Evolutionary conservation across 306 rosid species (phyloP).

Genomic region (Prosopis cineraria): DNA sequence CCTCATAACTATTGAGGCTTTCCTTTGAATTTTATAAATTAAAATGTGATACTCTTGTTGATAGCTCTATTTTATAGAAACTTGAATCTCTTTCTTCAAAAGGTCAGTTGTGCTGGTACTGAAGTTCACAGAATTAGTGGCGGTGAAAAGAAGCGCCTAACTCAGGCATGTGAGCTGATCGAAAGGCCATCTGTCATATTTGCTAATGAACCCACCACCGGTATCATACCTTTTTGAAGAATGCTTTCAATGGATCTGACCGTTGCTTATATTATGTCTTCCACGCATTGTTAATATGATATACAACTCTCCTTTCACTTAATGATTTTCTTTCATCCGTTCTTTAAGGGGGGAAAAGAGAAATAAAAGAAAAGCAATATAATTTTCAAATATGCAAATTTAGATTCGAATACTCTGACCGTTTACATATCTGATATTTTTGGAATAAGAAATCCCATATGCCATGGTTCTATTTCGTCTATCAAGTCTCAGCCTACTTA

Average conservation of each 20-base stretch:
- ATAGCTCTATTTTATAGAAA: conserved; percentile 17
- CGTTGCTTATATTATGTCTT: background rate
- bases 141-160: conserved; percentile 92
- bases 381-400: conserved; percentile 10
- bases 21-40: conserved; percentile 25
- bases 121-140: conserved; percentile 90
- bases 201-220: conserved; percentile 97
- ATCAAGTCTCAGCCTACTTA: background rate
- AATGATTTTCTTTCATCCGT: background rate
- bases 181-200: conserved; percentile 92
- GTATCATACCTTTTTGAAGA: conserved; percentile 41
- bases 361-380: background rate
- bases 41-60: conserved; percentile 18
- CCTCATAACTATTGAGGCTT: conserved; percentile 29
- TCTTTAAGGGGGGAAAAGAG: too few relatives aligned
- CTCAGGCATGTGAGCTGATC: conserved; percentile 89
- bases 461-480: background rate
- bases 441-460: conserved; percentile 6
- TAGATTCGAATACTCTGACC: conserved; percentile 9
- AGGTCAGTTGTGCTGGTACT: conserved; percentile 92
- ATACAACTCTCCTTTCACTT: conserved; percentile 1
- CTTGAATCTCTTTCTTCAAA: conserved; percentile 41
- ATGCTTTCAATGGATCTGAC: conserved; percentile 22
- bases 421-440: background rate
- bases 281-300: background rate